phyloP scores from a whole-genome alignment of 2,329 filamentous ascomycete genomes.

The Cercospora canescens region DNA sequence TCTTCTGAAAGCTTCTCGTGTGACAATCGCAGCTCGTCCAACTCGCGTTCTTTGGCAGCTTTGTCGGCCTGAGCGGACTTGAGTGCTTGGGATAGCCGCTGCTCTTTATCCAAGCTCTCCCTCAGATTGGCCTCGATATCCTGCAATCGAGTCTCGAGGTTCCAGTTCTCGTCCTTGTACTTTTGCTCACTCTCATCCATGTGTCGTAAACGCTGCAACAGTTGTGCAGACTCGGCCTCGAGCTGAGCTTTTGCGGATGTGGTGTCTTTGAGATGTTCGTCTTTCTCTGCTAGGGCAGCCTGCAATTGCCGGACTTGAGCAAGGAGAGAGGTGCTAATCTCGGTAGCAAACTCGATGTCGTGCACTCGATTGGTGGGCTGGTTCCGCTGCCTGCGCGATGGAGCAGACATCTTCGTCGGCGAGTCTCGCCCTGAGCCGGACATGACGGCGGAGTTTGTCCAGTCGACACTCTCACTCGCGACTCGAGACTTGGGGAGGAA shows the following conservation, averaged over 20 bases:
- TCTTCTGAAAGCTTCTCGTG: slow-evolving; percentile 82
- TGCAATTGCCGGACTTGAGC: slow-evolving; percentile 93
- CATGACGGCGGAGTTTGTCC: slow-evolving; percentile 53
- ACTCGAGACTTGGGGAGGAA: slow-evolving; percentile 72
- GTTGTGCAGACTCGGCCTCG: slow-evolving; percentile 77
- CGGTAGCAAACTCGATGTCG: slow-evolving; percentile 97
- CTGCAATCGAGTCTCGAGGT: slow-evolving; percentile 87
- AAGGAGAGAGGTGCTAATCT: slow-evolving; percentile 92
- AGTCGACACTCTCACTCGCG: slow-evolving; percentile 26
- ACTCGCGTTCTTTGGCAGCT: slow-evolving; percentile 73
- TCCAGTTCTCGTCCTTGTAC: slow-evolving; percentile 99
- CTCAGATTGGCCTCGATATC: slow-evolving; percentile 73
- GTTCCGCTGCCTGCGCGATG: slow-evolving; percentile 78
- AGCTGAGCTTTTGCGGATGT: slow-evolving; percentile 75
- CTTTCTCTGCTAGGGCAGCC: slow-evolving; percentile 78
- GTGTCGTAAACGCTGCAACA: slow-evolving; percentile 75
- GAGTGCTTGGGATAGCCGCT: slow-evolving; percentile 73
- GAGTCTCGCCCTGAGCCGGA: slow-evolving; percentile 82
- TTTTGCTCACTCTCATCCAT: slow-evolving; percentile 92
- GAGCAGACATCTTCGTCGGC: slow-evolving; percentile 84
- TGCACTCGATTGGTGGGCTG: slow-evolving; percentile 85
- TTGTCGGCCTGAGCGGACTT: slow-evolving; percentile 73
- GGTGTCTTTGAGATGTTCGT: slow-evolving; percentile 76
- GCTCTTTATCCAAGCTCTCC: slow-evolving; percentile 78
- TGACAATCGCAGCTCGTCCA: slow-evolving; percentile 83